Percentiles rank a stretch among this genome's conserved stretches.
phyloP scores from a whole-genome alignment of 805 yeast species.

The Lipomyces japonicus region DNA sequence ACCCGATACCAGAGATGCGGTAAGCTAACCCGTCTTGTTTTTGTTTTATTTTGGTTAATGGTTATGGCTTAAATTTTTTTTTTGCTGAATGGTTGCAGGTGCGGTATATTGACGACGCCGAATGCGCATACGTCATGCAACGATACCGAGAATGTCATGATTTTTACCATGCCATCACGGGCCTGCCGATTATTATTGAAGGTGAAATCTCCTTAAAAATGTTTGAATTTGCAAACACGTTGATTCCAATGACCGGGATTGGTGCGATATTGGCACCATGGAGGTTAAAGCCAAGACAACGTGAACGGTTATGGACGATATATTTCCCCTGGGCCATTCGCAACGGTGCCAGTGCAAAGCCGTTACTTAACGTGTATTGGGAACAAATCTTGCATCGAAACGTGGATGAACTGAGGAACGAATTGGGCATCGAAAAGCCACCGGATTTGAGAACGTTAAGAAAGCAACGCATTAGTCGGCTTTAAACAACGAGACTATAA shows the following conservation, averaged over 20 bases:
- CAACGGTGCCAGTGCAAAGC: conserved; percentile 67
- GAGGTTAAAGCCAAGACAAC: conserved; percentile 61
- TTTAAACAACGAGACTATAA: too few species aligned
- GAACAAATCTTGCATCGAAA: conserved; percentile 73
- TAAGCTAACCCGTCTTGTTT: conserved; percentile 1
- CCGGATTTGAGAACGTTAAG: conserved; percentile 68
- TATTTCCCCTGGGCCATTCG: conserved; percentile 85
- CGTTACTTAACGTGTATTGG: conserved; percentile 88
- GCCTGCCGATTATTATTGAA: conserved; percentile 84
- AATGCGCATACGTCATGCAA: conserved; percentile 87
- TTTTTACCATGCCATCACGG: conserved; percentile 88
- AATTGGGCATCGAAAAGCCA: conserved; percentile 71
- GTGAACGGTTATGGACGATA: conserved; percentile 57
- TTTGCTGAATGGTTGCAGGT: conserved; percentile 36
- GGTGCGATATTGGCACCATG: conserved; percentile 90
- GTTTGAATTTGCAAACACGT: conserved; percentile 86
- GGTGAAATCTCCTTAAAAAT: conserved; percentile 89
- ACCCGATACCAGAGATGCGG: conserved; percentile 90
- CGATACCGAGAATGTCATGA: conserved; percentile 96
- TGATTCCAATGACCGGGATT: conserved; percentile 91
- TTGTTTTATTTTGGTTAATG: neutral
- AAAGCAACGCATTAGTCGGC: conserved; percentile 27
- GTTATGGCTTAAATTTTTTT: too few species aligned
- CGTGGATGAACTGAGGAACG: conserved; percentile 63
- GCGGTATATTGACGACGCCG: conserved; percentile 80